A percentile compares a stretch with the other conserved stretches of the same genome.
phyloP scores from a whole-genome alignment of 176 grass and related monocot species.

The Canna indica region DNA sequence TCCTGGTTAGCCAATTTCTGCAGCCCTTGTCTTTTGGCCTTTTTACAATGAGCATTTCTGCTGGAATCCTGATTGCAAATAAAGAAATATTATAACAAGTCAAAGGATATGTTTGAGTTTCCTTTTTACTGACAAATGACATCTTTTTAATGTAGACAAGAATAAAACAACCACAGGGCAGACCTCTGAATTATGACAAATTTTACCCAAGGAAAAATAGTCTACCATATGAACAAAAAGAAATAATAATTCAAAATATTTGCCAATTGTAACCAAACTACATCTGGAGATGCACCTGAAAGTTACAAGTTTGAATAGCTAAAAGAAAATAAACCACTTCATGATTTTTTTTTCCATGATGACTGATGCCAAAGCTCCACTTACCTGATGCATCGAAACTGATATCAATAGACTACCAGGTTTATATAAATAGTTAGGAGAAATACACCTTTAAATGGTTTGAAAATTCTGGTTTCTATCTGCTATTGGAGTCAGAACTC shows the following conservation, averaged over 20 bases:
- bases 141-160: not conserved
- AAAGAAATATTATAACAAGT: slow-evolving; percentile 11
- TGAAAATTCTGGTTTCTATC: too few species aligned
- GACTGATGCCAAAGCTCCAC: too few species aligned
- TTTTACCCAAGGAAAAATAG: not conserved
- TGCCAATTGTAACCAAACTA: too few species aligned
- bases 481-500: too few species aligned
- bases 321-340: not conserved
- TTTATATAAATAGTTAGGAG: too few species aligned
- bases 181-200: not conserved
- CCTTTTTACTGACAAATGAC: too few species aligned
- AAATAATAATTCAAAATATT: too few species aligned
- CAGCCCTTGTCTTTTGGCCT: slow-evolving; percentile 35
- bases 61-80: slow-evolving; percentile 32
- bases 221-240: not conserved
- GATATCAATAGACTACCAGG: too few species aligned
- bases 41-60: slow-evolving; percentile 60
- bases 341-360: not conserved
- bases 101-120: slow-evolving; percentile 24
- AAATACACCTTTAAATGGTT: too few species aligned
- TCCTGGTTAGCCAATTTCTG: slow-evolving; percentile 22
- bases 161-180: not conserved
- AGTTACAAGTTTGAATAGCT: not conserved
- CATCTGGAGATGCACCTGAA: not conserved
- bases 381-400: too few species aligned